Base-by-base conservation (phyloP, 2,329 filamentous ascomycete genomes). In the Penicillium sp. region DNA sequence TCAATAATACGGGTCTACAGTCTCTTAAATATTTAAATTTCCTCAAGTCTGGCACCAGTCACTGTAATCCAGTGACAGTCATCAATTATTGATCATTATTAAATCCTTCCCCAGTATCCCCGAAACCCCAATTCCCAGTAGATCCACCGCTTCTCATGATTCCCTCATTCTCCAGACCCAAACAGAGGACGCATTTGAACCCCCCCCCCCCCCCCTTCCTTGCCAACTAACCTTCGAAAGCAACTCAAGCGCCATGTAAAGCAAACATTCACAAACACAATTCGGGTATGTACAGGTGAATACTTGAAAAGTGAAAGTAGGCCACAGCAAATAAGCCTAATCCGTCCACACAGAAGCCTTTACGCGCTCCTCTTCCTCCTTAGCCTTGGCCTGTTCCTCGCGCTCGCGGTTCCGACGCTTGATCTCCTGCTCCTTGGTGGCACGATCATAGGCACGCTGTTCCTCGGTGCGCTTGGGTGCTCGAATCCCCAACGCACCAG, bases 271-370 rank as follows among this genome's bases (percentile, higher is more conserved):
- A 7, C 7, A 7, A 26, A 26, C 15, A 46, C 49, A 21, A 28
- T 18, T 39, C 41, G 51, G 42, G 41, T 56, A 56, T 56, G 45
- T 58, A 56, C 53, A 58, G 33, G 41, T 36, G 44, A 52, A 41
- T 23, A 48, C 38, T 45, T 38, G 54, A 38, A 45, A 21, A 21
- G 18, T 21, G 18, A 21, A 21, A 45, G 53, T 29, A 54, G 4
- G 18, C 18, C 24, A 21, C 23, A 28, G 21, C 34, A 39, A 24
- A 34, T 1, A 33, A 34, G 42, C 16, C 64, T 59, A 84, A 60
- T 78, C 89, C 53, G 94, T 86, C 94, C 94, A 97, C 24, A 96
- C 80, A n/a, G 89, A 86, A 55, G 82, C 82, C 79, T 88, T 95
- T n/a, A 87, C 86, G 71, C 80, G 84, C 68, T 93, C 88, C 42